These are phyloP conservation scores for Galerina marginata DNA, from an alignment of 768 basidiomycete species.

Conservation along the genomic window DNA sequence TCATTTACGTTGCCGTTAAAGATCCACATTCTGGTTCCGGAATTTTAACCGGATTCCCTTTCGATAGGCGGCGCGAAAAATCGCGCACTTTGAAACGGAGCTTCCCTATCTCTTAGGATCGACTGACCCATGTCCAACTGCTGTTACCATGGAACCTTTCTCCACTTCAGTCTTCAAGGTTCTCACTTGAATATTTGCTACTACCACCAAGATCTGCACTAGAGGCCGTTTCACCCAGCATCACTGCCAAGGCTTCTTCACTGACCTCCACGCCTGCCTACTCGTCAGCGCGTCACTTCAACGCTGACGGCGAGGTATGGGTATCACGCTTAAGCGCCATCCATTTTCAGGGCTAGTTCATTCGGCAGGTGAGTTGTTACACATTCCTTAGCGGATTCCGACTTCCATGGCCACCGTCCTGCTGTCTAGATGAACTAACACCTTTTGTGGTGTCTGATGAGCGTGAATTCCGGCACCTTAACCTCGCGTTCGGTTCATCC, in stretches of 20 bases:
- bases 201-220: conserved; percentile 90
- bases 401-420: conserved; percentile 23
- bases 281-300: conserved; percentile 74
- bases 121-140: conserved; percentile 88
- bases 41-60: conserved; percentile 83
- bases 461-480: conserved; percentile 82
- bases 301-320: conserved; percentile 83
- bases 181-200: conserved; percentile 90
- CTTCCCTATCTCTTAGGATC: conserved; percentile 82
- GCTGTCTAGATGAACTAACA: conserved; percentile 78
- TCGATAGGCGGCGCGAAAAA: conserved; percentile 71
- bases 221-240: conserved; percentile 65
- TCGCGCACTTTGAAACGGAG: conserved; percentile 72
- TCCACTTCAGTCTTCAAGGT: conserved; percentile 88
- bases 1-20: conserved; percentile 75
- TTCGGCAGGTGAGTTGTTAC: conserved; percentile 87
- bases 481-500: conserved; percentile 74
- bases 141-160: conserved; percentile 89
- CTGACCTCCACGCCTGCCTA: conserved; percentile 80
- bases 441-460: conserved; percentile 87
- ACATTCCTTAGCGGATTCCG: conserved; percentile 22
- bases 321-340: conserved; percentile 88
- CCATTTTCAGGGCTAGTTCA: conserved; percentile 91
- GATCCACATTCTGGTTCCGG: conserved; percentile 77
- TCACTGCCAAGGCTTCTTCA: conserved; percentile 81